Conservation (phyloP, 768 basidiomycete species). For the Lactarius akahatsu region DNA sequence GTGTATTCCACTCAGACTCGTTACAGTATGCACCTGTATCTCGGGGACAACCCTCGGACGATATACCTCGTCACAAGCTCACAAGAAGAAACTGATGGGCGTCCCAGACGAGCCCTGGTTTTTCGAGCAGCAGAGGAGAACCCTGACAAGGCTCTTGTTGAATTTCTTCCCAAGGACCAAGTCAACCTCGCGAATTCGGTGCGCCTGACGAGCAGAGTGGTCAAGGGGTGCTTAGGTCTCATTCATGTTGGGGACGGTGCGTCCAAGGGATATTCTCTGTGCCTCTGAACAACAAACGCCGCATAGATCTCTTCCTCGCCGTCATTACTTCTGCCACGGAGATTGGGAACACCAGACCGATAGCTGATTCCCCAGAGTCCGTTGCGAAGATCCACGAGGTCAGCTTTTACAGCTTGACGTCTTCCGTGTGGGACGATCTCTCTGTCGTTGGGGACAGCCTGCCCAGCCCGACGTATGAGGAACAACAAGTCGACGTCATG, state of each 20-base stretch:
- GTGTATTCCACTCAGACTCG: not conserved
- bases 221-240: constrained; percentile 83
- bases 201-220: constrained; percentile 64
- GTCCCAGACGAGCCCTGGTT: constrained; percentile 62
- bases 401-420: constrained; percentile 83
- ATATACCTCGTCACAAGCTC: constrained; percentile 71
- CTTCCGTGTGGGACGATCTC: constrained; percentile 81
- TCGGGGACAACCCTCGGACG: constrained; percentile 64
- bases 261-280: constrained; percentile 26
- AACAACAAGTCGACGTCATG: constrained; percentile 49
- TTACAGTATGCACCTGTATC: constrained; percentile 68
- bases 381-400: constrained; percentile 87
- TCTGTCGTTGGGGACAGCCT: constrained; percentile 51
- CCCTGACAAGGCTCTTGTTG: constrained; percentile 73
- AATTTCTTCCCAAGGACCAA: constrained; percentile 74
- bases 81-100: constrained; percentile 61
- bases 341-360: constrained; percentile 67
- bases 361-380: constrained; percentile 56
- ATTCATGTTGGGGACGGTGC: constrained; percentile 70
- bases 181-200: constrained; percentile 66
- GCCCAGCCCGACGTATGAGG: constrained; percentile 53
- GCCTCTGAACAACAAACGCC: not conserved
- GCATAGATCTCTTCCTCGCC: constrained; percentile 79
- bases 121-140: constrained; percentile 61
- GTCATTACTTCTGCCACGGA: constrained; percentile 75